Percentiles rank a stretch among this genome's conserved stretches.
phyloP scores from a whole-genome alignment of 257 asterid genomes.

The Lithospermum erythrorhizon region DNA sequence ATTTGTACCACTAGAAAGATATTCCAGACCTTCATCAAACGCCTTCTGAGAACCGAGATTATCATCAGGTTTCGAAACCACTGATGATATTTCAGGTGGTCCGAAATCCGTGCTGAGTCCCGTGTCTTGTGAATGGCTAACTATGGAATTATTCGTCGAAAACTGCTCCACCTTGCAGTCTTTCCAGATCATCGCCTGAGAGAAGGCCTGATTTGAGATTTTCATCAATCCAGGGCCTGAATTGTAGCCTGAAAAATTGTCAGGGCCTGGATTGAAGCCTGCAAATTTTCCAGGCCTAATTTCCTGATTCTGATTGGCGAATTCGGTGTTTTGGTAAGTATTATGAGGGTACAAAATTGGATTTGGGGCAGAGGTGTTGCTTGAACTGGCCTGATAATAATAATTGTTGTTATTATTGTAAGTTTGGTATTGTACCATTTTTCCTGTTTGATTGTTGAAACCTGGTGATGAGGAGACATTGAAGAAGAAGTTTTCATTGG shows the following conservation, averaged over 20 bases:
- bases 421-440: conserved; percentile 1
- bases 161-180: conserved; percentile 32
- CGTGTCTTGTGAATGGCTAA: conserved; percentile 34
- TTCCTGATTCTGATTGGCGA: conserved; percentile 10
- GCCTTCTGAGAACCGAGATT: conserved; percentile 17
- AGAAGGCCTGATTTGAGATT: too few relatives aligned
- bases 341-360: conserved; percentile 10
- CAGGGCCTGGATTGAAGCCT: background rate
- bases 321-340: conserved; percentile 2
- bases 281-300: conserved; percentile 2
- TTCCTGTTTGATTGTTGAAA: background rate
- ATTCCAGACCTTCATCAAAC: conserved; percentile 25
- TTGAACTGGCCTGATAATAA: conserved; percentile 5
- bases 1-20: conserved; percentile 20
- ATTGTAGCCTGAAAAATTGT: background rate
- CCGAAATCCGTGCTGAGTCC: conserved; percentile 24
- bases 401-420: background rate
- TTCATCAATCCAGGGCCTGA: conserved; percentile 1
- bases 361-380: conserved; percentile 7
- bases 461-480: background rate
- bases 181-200: background rate
- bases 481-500: background rate
- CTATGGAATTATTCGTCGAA: conserved; percentile 38
- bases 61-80: conserved; percentile 1
- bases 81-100: conserved; percentile 35